phyloP scores from a whole-genome alignment of 2,329 filamentous ascomycete genomes.

The Penicillium sp. region DNA sequence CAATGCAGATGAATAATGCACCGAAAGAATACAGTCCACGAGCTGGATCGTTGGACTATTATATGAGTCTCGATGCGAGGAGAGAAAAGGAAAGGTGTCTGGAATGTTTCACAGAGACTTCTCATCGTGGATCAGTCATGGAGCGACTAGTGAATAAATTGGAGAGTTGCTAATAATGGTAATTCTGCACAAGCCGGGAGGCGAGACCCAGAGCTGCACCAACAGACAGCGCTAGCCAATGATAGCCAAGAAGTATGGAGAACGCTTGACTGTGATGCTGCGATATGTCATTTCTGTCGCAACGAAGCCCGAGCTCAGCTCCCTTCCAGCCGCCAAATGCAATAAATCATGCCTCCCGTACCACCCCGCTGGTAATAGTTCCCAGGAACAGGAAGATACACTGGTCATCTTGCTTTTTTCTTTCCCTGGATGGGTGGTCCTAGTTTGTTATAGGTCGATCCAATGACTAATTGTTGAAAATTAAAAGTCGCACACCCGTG shows the following conservation, averaged over 20 bases:
- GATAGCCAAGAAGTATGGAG: slow-evolving; percentile 1
- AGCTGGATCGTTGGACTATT: slow-evolving; percentile 9
- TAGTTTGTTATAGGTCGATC: neutral
- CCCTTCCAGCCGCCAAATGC: slow-evolving; percentile 12
- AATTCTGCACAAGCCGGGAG: slow-evolving; percentile 4
- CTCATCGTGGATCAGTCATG: slow-evolving; percentile 1
- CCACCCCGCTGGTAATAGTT: slow-evolving; percentile 14
- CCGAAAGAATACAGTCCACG: slow-evolving; percentile 7
- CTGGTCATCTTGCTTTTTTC: neutral
- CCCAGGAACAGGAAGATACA: slow-evolving; percentile 3
- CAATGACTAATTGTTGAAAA: neutral
- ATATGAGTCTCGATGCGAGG: slow-evolving; percentile 9
- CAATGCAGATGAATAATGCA: slow-evolving; percentile 12
- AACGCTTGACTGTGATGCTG: slow-evolving; percentile 11
- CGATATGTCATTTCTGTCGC: slow-evolving; percentile 26
- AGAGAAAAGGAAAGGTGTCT: neutral
- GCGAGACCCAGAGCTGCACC: slow-evolving; percentile 23
- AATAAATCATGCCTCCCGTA: slow-evolving; percentile 16
- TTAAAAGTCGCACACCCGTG: neutral
- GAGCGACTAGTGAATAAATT: slow-evolving; percentile 7
- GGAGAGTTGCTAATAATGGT: slow-evolving; percentile 9
- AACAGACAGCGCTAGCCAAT: slow-evolving; percentile 14
- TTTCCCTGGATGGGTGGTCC: neutral
- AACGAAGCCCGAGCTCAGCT: slow-evolving; percentile 18
- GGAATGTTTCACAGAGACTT: slow-evolving; percentile 17